phyloP scores from a whole-genome alignment of 1,139 yeast genomes.

The Pichia terricola region DNA sequence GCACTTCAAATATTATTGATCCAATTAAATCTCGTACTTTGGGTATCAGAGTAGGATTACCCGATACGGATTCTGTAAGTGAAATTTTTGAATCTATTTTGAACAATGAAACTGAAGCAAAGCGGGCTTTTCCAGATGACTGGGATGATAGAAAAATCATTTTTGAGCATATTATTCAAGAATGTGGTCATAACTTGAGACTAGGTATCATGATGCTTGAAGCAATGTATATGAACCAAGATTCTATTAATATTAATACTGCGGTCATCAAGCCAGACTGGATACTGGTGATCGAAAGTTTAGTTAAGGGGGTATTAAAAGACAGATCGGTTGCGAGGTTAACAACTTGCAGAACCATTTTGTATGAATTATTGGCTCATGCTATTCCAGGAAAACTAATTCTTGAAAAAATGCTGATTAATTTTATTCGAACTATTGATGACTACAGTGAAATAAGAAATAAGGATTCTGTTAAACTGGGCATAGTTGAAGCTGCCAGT shows the following conservation, averaged over 20 bases:
- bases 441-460: constrained; percentile 17
- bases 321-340: constrained; percentile 65
- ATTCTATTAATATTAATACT: constrained; percentile 33
- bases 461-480: constrained; percentile 29
- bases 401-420: constrained; percentile 56
- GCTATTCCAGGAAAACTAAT: constrained; percentile 84
- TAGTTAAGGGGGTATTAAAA: constrained; percentile 51
- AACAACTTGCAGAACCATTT: constrained; percentile 60
- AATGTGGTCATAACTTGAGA: constrained; percentile 65
- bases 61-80: constrained; percentile 48
- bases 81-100: constrained; percentile 48
- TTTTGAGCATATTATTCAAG: constrained; percentile 42
- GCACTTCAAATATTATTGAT: constrained; percentile 83
- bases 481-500: constrained; percentile 61
- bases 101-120: constrained; percentile 43
- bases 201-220: constrained; percentile 73
- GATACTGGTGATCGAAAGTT: constrained; percentile 63
- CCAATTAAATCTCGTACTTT: constrained; percentile 93
- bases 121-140: constrained; percentile 32
- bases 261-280: constrained; percentile 66
- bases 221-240: constrained; percentile 72
- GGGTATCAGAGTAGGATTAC: constrained; percentile 78
- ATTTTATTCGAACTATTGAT: constrained; percentile 37
- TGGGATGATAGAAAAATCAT: constrained; percentile 32
- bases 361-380: constrained; percentile 83